Conservation (phyloP, 352 stramenopile genomes). For the Globisporangium iwayamae region DNA sequence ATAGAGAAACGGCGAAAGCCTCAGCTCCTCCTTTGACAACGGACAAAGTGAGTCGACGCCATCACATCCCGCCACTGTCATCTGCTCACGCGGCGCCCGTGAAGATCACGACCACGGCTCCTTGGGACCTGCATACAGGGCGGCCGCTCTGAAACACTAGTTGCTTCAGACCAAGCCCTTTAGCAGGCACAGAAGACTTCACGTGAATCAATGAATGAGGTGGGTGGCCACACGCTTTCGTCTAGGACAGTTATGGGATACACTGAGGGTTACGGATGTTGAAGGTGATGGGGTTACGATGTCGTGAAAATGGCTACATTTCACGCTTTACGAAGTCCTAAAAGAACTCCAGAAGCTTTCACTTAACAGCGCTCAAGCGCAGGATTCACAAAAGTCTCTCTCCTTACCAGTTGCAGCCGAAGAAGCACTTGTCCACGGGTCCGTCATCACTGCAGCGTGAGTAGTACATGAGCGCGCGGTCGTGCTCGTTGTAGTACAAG, state of each 20-base stretch:
- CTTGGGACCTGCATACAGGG: slow-evolving; percentile 11
- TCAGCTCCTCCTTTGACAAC: not conserved
- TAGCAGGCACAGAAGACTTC: not conserved
- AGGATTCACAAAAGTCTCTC: not conserved
- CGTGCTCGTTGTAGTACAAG: not conserved
- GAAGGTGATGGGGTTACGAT: not conserved
- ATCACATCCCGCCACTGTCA: slow-evolving; percentile 12
- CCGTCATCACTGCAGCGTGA: not conserved
- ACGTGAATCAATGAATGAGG: not conserved
- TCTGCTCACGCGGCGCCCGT: not conserved
- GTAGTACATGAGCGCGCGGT: not conserved
- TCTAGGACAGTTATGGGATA: not conserved
- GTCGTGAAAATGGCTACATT: not conserved
- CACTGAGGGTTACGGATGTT: not conserved
- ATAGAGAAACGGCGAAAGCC: not conserved
- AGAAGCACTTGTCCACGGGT: not conserved
- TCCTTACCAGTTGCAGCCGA: not conserved
- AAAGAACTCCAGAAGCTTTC: not conserved
- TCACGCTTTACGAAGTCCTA: not conserved
- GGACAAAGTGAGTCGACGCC: slow-evolving; percentile 8
- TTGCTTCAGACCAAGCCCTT: not conserved
- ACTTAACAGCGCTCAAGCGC: too few species aligned
- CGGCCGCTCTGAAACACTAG: not conserved
- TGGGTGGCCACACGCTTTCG: too few species aligned
- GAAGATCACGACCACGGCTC: slow-evolving; percentile 1